Evolutionary conservation across 371 early-diverging fungal genomes (phyloP), one percentile per base, ranked within the genome.

Genomic region (Massospora cicadina): DNA sequence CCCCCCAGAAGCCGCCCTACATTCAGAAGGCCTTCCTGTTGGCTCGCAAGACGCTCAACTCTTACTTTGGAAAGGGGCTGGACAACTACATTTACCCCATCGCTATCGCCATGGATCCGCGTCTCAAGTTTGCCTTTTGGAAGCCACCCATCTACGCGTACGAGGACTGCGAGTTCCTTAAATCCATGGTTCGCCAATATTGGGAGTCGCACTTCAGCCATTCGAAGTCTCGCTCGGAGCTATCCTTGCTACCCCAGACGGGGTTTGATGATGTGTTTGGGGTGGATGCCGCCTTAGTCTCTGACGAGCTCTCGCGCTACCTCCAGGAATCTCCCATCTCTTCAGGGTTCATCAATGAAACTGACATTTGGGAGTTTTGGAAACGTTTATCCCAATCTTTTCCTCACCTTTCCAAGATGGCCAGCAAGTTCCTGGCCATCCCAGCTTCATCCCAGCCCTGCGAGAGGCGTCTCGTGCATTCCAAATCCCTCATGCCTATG

Each of bases 401-500:
- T 53, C 33, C 60, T 2, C 57, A 58, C 28, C 33, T 65, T 1
- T 58, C 53, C 59, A 65, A 29, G 59, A 65, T 65, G 0, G 65
- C 33, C 55, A 2, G 33, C 27, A 65, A 65, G 54, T 65, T 57
- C 58, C 58, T 65, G 24, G 55, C 58, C n/a, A 65, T 65, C 25
- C 58, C 33, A 17, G 61, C 26, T 13, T 17, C 61, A n/a, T 60
- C 61, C 29, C 21, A 30, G 27, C 61, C 61, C 27, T 27, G 61
- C 29, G 61, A 60, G 32, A n/a, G 61, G n/a, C 61, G 27, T 26
- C 32, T 60, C 31, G 27, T 32, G n/a, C 30, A 60, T 30, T n/a
- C 61, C 43, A 5, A 43, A 43, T 43, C 43, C 17, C 43, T 43
- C 10, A 43, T 43, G 43, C 10, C 43, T 5, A 5, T 17, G 10